These are phyloP conservation scores for Miscanthus lutarioriparius DNA, from an alignment of 176 grass and related monocot genomes.

Conservation along the genomic window DNA sequence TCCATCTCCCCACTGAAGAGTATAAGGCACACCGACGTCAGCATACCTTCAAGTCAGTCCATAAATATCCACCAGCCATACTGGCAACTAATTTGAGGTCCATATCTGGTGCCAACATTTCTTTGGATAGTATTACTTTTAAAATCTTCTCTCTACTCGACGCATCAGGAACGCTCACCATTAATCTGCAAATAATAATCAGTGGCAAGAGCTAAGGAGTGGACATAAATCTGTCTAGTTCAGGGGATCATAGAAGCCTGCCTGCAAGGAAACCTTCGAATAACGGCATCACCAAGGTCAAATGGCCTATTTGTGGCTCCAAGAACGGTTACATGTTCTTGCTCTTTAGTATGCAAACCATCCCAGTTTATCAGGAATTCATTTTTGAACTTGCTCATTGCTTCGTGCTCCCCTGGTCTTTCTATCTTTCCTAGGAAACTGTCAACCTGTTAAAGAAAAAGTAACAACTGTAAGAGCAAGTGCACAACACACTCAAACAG, in stretches of 20 bases:
- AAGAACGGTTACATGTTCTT: slow-evolving; percentile 73
- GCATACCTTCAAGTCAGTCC: slow-evolving; percentile 77
- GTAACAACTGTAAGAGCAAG: not conserved
- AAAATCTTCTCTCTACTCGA: slow-evolving; percentile 78
- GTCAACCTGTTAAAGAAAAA: slow-evolving; percentile 53
- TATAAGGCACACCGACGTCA: not conserved
- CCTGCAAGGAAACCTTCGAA: slow-evolving; percentile 81
- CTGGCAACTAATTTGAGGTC: slow-evolving; percentile 54
- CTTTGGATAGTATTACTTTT: slow-evolving; percentile 63
- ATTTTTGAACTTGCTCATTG: slow-evolving; percentile 75
- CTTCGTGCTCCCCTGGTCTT: slow-evolving; percentile 52
- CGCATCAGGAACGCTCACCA: slow-evolving; percentile 79
- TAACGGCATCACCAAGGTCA: slow-evolving; percentile 85
- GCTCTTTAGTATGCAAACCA: slow-evolving; percentile 65
- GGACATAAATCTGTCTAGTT: not conserved
- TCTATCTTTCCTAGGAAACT: slow-evolving; percentile 73
- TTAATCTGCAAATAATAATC: slow-evolving; percentile 59
- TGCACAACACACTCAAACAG: not conserved
- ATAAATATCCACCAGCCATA: slow-evolving; percentile 78
- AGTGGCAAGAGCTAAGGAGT: slow-evolving; percentile 2
- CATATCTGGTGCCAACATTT: slow-evolving; percentile 52
- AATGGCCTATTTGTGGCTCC: slow-evolving; percentile 83
- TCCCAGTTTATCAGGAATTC: slow-evolving; percentile 92
- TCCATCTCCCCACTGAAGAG: not conserved
- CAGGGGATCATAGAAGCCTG: slow-evolving; percentile 19